Evolutionary conservation across 352 stramenopile genomes (phyloP).

Genomic region (Halophytophthora batemanensis): DNA sequence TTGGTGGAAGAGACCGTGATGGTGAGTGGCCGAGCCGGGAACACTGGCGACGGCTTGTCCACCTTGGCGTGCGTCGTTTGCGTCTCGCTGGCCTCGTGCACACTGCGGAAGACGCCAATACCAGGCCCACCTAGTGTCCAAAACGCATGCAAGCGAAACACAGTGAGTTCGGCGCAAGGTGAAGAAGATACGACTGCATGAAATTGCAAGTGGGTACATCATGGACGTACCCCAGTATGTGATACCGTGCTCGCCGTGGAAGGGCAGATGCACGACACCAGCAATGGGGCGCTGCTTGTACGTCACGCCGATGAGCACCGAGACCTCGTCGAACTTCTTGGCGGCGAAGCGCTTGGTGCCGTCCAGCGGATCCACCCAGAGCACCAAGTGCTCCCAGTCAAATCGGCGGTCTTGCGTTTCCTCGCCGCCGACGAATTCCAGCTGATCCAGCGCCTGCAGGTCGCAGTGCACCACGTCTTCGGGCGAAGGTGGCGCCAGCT

Average conservation of each 20-base stretch:
- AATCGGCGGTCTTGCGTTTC: constrained; percentile 29
- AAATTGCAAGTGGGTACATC: too few species aligned
- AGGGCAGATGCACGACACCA: constrained; percentile 72
- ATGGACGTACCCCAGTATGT: constrained; percentile 74
- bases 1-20: constrained; percentile 59
- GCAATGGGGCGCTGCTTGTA: constrained; percentile 62
- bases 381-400: constrained; percentile 43
- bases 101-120: constrained; percentile 50
- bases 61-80: constrained; percentile 28
- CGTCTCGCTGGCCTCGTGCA: constrained; percentile 22
- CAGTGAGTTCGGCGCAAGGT: too few species aligned
- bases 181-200: too few species aligned
- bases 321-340: constrained; percentile 72
- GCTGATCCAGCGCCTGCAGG: constrained; percentile 20
- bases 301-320: constrained; percentile 70
- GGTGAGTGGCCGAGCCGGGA: constrained; percentile 36
- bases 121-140: constrained; percentile 47
- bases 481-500: constrained; percentile 42
- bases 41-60: constrained; percentile 18
- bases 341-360: constrained; percentile 78
- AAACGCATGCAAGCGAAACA: too few species aligned
- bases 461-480: constrained; percentile 52
- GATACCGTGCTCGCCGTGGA: constrained; percentile 43
- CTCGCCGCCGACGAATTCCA: constrained; percentile 16
- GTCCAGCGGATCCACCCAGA: constrained; percentile 80